Base-by-base conservation (phyloP, 2,329 filamentous ascomycete genomes). In the Hymenoscyphus infarciens region DNA sequence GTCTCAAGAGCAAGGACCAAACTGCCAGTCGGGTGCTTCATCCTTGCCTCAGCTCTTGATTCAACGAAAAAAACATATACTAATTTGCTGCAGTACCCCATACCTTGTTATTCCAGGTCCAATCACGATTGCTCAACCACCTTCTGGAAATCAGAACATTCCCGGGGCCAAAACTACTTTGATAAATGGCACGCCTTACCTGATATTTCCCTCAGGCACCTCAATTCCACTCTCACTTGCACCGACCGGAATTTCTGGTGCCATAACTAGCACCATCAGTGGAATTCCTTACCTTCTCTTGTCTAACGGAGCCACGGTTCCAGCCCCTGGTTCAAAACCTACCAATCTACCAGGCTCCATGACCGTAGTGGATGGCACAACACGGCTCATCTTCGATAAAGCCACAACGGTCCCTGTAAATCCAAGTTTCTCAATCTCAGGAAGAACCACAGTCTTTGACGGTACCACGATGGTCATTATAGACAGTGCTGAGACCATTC, bases 281-380 rank as follows among this genome's bases (percentile, higher is more conserved):
- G 67, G 65, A 16, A 66, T 63, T 2, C 59, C 67, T 0, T 67
- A 57, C 35, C 55, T 68, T 1, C n/a, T 67, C 1, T 58, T 69
- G 13, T 49, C 66, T n/a, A 39, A 39, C 1, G 54, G 63, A 27
- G 65, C 66, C n/a, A 63, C 54, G 5, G 19, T 67, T 10, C 63
- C 52, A 15, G 39, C 45, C 1, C 31, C 61, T 8, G 53, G 35
- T 4, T 10, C 59, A 35, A 56, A 31, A 39, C 33, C 35, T 4
- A 61, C 59, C n/a, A 16, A 25, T 33, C 5, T 27, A 15, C 45
- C 53, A 6, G 25, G 31, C 25, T 25, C 38, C 22, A 16, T 38
- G 13, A 38, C 35, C 11, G 11, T 38, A 3, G 35, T 38, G 35
- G 35, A 38, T 5, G 35, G 35, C 13, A 15, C 35, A 15, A 38